phyloP scores from a whole-genome alignment of 2,329 filamentous ascomycete species.

The Fusarium camptoceras region DNA sequence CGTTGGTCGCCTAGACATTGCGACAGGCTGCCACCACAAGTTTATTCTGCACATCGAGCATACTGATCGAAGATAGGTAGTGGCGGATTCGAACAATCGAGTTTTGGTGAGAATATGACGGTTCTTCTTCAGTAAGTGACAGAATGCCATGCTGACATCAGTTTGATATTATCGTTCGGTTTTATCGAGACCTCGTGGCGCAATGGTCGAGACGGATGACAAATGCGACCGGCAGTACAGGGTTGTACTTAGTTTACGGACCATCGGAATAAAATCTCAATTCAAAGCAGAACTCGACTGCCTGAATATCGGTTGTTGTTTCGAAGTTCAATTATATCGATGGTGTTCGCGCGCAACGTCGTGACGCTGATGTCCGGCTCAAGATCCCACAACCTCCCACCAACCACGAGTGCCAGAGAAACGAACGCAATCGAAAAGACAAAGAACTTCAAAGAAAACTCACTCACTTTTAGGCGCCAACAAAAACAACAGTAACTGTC shows the following conservation, averaged over 20 bases:
- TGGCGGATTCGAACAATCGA: not conserved
- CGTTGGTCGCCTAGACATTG: not conserved
- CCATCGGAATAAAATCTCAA: not conserved
- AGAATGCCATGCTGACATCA: not conserved
- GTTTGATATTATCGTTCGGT: not conserved
- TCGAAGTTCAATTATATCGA: conserved; percentile 10
- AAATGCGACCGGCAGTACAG: not conserved
- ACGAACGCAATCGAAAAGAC: conserved; percentile 37
- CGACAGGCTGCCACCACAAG: not conserved
- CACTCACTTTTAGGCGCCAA: conserved; percentile 67
- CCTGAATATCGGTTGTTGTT: not conserved
- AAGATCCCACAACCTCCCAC: conserved; percentile 34
- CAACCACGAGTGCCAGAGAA: conserved; percentile 36
- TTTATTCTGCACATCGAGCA: not conserved
- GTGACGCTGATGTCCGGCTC: conserved; percentile 27
- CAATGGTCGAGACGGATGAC: conserved; percentile 9
- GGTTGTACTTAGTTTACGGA: not conserved
- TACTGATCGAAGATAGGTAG: not conserved
- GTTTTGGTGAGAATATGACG: not conserved
- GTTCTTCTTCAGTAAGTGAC: not conserved
- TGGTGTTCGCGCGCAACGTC: conserved; percentile 19
- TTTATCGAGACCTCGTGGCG: conserved; percentile 19
- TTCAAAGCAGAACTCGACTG: not conserved
- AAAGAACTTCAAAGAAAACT: conserved; percentile 29
- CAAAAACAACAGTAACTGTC: conserved; percentile 60